phyloP scores from a whole-genome alignment of 208 protist genomes.

The Leishmania turanica region DNA sequence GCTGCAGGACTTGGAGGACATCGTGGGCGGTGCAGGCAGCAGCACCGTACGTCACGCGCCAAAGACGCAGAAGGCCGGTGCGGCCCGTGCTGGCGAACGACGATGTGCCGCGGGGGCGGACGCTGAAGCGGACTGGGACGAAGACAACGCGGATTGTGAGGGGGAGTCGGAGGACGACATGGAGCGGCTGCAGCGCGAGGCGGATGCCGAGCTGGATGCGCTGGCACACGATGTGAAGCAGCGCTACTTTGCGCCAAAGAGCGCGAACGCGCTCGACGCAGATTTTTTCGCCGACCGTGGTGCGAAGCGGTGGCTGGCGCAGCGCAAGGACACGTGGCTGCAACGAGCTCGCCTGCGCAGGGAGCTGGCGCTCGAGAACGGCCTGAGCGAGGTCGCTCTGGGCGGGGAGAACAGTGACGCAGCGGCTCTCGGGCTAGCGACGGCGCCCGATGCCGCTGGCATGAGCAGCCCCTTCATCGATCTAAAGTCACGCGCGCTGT shows the following conservation, averaged over 20 bases:
- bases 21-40: slow-evolving; percentile 17
- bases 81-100: background rate
- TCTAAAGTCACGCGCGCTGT: slow-evolving; percentile 72
- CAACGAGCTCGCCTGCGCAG: slow-evolving; percentile 79
- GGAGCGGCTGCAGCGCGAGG: slow-evolving; percentile 50
- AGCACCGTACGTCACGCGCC: background rate
- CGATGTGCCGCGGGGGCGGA: background rate
- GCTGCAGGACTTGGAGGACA: slow-evolving; percentile 66
- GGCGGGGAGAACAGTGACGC: background rate
- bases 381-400: slow-evolving; percentile 9
- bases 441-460: background rate
- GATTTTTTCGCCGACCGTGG: slow-evolving; percentile 68
- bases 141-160: slow-evolving; percentile 28
- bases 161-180: slow-evolving; percentile 54
- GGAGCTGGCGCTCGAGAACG: slow-evolving; percentile 54
- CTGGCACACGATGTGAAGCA: slow-evolving; percentile 44
- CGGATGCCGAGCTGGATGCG: slow-evolving; percentile 49
- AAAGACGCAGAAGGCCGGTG: background rate
- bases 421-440: background rate
- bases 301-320: slow-evolving; percentile 50
- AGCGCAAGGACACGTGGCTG: slow-evolving; percentile 63
- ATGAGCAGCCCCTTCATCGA: slow-evolving; percentile 84
- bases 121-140: slow-evolving; percentile 37
- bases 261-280: slow-evolving; percentile 54
- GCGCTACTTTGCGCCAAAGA: slow-evolving; percentile 77